These are phyloP conservation scores for Cystobasidiaceae sp. DNA, from an alignment of 1,284 basidiomycete species.

Conservation along the genomic window DNA sequence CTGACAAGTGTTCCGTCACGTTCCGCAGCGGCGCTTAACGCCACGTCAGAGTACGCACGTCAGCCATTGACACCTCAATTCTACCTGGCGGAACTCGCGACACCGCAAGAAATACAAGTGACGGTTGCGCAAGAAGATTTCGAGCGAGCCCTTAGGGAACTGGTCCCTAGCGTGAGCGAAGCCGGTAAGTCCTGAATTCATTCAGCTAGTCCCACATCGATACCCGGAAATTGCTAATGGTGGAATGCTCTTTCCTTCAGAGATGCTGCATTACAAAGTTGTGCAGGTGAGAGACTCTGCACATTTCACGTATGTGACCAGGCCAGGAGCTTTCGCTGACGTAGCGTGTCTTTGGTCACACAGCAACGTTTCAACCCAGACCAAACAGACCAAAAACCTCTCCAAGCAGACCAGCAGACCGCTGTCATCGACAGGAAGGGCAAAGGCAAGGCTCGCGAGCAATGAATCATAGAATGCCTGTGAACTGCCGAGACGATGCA, in stretches of 20 bases:
- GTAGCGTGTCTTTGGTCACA: not conserved
- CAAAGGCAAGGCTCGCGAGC: constrained; percentile 7
- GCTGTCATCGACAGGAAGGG: not conserved
- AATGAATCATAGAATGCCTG: not conserved
- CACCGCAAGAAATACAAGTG: constrained; percentile 65
- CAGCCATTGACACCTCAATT: constrained; percentile 81
- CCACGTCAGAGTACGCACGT: constrained; percentile 50
- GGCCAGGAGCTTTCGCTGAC: too few species aligned
- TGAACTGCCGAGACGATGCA: not conserved
- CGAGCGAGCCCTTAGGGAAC: constrained; percentile 62
- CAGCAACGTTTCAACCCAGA: constrained; percentile 16
- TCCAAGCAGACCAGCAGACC: not conserved
- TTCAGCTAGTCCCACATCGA: not conserved
- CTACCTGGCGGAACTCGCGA: constrained; percentile 81
- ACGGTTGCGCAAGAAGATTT: constrained; percentile 72
- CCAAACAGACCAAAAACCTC: too few species aligned
- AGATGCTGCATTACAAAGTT: constrained; percentile 16
- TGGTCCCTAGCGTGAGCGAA: constrained; percentile 82
- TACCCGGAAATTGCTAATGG: not conserved
- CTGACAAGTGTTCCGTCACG: not conserved
- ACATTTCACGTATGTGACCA: not conserved
- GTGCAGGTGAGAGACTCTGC: not conserved
- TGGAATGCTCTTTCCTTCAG: not conserved
- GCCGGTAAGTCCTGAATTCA: constrained; percentile 86
- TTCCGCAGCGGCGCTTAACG: constrained; percentile 54